A percentile compares a stretch with the other conserved stretches of the same genome.
phyloP scores from a whole-genome alignment of 345 rosid genomes.

The Tarenaya hassleriana region DNA sequence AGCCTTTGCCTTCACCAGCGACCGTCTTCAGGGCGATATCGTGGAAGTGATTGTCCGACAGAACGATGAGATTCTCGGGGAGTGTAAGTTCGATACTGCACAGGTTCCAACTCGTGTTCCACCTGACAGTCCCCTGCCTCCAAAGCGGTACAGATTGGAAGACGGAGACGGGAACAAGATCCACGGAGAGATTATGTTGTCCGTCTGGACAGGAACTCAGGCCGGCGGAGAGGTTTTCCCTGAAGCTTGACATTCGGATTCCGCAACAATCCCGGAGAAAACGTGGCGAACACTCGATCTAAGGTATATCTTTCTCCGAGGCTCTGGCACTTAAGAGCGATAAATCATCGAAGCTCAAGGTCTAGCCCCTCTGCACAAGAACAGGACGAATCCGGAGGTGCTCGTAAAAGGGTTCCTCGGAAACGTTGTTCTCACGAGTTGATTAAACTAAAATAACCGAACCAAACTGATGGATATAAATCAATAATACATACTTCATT shows the following conservation, averaged over 20 bases:
- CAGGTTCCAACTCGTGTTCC: conserved; percentile 34
- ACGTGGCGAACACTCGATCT: conserved; percentile 5
- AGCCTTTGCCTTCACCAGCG: conserved; percentile 40
- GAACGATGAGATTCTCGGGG: conserved; percentile 30
- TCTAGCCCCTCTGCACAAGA: conserved; percentile 29
- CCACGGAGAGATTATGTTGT: conserved; percentile 40
- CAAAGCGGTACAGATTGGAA: conserved; percentile 38
- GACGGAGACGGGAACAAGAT: conserved; percentile 19
- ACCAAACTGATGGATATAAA: too few relatives aligned
- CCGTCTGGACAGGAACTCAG: conserved; percentile 38
- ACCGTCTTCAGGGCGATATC: conserved; percentile 31
- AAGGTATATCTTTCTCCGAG: conserved; percentile 11
- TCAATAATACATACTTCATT: too few relatives aligned
- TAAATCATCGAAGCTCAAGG: conserved; percentile 46
- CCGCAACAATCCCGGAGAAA: conserved; percentile 8
- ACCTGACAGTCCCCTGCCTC: conserved; percentile 34
- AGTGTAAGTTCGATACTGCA: conserved; percentile 24
- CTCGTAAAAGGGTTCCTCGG: conserved; percentile 39
- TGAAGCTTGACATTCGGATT: conserved; percentile 37
- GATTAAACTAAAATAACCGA: too few relatives aligned
- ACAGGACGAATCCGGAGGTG: conserved; percentile 33
- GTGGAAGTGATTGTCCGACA: conserved; percentile 35
- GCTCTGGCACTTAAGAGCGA: conserved; percentile 41
- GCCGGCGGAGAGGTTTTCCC: conserved; percentile 45
- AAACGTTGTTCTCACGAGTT: conserved; percentile 26